phyloP scores from a whole-genome alignment of 371 early-diverging fungal genomes.

The Capillidium heterosporum region DNA sequence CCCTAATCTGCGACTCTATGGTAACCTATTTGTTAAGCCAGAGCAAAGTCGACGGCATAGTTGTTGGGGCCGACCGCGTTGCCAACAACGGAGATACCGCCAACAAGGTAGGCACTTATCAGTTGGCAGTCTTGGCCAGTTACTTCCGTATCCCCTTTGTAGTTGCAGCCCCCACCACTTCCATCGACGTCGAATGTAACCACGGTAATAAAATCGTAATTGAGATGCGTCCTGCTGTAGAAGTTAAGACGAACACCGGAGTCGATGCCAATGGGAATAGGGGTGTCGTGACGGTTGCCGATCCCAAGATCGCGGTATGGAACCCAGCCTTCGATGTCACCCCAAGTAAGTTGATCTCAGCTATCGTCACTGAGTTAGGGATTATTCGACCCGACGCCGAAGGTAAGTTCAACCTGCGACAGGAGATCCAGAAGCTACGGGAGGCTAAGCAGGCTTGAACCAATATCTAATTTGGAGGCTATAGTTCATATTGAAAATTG shows the following conservation, averaged over 20 bases:
- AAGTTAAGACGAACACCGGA: constrained; percentile 58
- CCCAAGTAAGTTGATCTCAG: constrained; percentile 66
- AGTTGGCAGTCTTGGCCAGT: constrained; percentile 75
- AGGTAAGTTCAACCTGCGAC: too few relatives aligned
- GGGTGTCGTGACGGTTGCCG: constrained; percentile 59
- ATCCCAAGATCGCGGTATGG: constrained; percentile 73
- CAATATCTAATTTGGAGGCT: too few relatives aligned
- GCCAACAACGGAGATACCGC: constrained; percentile 94
- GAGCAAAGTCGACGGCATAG: constrained; percentile 51
- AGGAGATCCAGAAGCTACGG: too few relatives aligned
- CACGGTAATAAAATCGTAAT: constrained; percentile 65
- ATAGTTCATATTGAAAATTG: too few relatives aligned
- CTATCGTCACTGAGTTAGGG: constrained; percentile 87
- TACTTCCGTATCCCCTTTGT: constrained; percentile 76
- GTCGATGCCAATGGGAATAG: constrained; percentile 16
- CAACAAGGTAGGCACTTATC: constrained; percentile 96
- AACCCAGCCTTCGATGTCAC: constrained; percentile 95
- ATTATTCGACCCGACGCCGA: too few relatives aligned
- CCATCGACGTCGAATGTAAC: constrained; percentile 55
- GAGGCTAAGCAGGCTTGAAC: too few relatives aligned
- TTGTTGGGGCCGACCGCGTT: constrained; percentile 94
- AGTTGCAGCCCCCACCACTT: constrained; percentile 88
- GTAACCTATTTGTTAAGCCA: constrained; percentile 57
- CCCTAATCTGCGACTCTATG: constrained; percentile 83
- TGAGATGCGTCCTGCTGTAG: constrained; percentile 64